Base-by-base conservation (phyloP, 2,329 filamentous ascomycete genomes). In the Sodiomyces alkalinus region DNA sequence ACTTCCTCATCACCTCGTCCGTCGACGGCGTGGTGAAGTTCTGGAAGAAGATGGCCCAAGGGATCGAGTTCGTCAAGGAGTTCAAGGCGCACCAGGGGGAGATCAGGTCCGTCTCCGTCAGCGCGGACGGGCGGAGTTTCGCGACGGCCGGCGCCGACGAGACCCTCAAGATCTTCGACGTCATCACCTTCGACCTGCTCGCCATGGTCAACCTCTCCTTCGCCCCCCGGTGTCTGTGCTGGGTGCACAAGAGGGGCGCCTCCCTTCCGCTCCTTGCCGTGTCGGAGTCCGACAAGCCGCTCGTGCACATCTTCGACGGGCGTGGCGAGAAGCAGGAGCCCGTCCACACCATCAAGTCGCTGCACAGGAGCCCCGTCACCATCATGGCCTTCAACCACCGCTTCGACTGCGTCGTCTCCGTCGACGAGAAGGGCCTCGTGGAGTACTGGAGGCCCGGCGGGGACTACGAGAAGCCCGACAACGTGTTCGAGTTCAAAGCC, bases 21-120 rank as follows among this genome's bases (percentile, higher is more conserved):
- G 59, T 81, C 23, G 90, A 98, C 48, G 92, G 92, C n/a, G 79
- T 87, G 1, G 87, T 96, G 41, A 98, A 98, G 53, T 98, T 98
- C 52, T 98, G 90, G 90, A 98, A 98, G 60, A 98, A 98, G 58
- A 70, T 80, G 38, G 76, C 73, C 2, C 75, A 81, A 19, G 82
- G 82, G 1, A 80, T 98, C 33, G 92, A 98, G 56, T 98, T 98
- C 46, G 87, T 96, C 29, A 98, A 98, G 56, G 86, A 98, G 56
- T 98, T 93, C 58, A 78, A 76, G 46, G 86, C 90, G 6, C 92
- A 98, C 54, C 65, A 69, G 32, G 81, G 82, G 28, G 82, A 92
- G 46, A 82, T 96, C 46, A 74, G 64, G 35, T 79, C 78, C 17
- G 81, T 90, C 24, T 90, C 76, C 20, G 77, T 81, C 37, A 96